Evolutionary conservation across 208 protist species (phyloP).

Genomic region (Acanthamoeba castellanii): DNA sequence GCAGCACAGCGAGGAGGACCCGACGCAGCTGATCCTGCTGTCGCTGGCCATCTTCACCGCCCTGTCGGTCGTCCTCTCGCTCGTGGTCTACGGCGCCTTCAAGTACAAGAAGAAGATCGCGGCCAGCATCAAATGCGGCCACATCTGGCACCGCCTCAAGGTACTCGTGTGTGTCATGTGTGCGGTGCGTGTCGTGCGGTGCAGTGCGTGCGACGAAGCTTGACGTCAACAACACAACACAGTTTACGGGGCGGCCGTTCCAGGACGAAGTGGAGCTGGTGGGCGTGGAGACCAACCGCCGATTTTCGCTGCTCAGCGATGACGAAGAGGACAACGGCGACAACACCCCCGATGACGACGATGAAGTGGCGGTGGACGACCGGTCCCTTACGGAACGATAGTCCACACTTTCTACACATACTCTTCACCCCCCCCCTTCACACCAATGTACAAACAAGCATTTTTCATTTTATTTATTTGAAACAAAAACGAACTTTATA

Average conservation of each 20-base stretch:
- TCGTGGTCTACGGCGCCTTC: not conserved
- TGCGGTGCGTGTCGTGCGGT: not conserved
- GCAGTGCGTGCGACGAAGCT: not conserved
- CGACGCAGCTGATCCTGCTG: constrained; percentile 17
- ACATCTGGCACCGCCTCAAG: not conserved
- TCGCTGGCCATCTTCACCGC: constrained; percentile 1
- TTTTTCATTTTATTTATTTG: no score
- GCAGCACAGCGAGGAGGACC: constrained; percentile 46
- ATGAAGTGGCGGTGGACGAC: no score
- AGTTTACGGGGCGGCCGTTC: not conserved
- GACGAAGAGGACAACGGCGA: not conserved
- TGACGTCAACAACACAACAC: no score
- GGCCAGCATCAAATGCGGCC: not conserved
- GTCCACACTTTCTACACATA: no score
- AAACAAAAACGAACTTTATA: no score
- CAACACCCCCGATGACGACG: no score
- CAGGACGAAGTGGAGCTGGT: not conserved
- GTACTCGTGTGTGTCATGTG: not conserved
- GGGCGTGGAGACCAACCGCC: not conserved
- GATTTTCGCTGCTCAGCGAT: not conserved
- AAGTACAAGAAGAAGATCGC: constrained; percentile 30
- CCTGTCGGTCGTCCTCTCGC: not conserved
- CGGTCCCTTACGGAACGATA: no score
- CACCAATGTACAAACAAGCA: no score
- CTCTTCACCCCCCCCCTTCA: no score